Percentiles rank a stretch among this genome's conserved stretches.
Conservation (phyloP, 2,329 filamentous ascomycete genomes). For the Ophiocordyceps camponoti-rufipedis region DNA sequence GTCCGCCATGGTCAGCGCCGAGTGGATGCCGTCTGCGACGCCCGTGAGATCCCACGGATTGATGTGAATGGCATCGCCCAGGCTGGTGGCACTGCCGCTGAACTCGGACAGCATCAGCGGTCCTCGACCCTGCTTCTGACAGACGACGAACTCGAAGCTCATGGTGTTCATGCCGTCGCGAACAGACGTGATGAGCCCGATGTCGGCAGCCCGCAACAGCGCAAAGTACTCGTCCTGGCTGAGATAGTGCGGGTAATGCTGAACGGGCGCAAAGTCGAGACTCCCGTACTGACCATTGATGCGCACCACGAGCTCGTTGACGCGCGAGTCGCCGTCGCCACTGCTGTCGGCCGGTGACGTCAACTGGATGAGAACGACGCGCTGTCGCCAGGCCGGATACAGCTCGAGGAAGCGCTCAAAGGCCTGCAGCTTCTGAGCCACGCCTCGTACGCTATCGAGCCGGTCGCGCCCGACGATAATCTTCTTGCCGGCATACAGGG, state of each 20-base stretch:
- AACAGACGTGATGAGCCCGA: conserved; percentile 87
- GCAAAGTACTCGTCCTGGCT: conserved; percentile 86
- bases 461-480: conserved; percentile 89
- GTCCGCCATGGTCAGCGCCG: conserved; percentile 58
- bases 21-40: conserved; percentile 68
- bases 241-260: conserved; percentile 89
- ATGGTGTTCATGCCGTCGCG: conserved; percentile 97
- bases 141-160: conserved; percentile 84
- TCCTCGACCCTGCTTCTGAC: conserved; percentile 71
- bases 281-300: conserved; percentile 88
- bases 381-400: conserved; percentile 81
- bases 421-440: conserved; percentile 88
- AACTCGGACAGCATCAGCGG: conserved; percentile 93
- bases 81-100: conserved; percentile 76
- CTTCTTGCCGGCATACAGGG: conserved; percentile 75
- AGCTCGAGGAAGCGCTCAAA: conserved; percentile 83
- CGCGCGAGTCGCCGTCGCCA: conserved; percentile 62
- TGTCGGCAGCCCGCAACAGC: conserved; percentile 74
- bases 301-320: conserved; percentile 75
- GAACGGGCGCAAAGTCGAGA: conserved; percentile 74
- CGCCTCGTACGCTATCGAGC: conserved; percentile 81
- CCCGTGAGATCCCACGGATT: conserved; percentile 87
- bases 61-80: conserved; percentile 80
- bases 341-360: conserved; percentile 73
- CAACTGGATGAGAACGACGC: conserved; percentile 87